Evolutionary conservation across 441 rosid species (phyloP), one percentile per base, ranked within the genome.

Genomic region (Kokia cookei): DNA sequence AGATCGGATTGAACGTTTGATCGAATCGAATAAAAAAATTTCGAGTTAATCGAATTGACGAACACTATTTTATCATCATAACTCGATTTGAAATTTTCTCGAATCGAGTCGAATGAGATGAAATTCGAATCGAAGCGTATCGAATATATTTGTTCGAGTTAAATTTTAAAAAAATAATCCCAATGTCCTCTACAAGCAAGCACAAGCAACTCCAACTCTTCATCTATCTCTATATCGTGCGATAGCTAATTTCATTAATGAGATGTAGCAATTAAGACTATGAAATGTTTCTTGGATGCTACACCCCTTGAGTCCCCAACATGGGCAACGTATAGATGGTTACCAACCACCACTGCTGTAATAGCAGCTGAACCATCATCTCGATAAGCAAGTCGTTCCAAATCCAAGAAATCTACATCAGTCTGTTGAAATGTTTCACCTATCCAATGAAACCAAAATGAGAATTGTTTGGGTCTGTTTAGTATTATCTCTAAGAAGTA

Each of bases 331-430:
- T 88, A 96, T 9, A 93, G 84, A 88, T 93, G 99, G 79, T 84
- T 86, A 76, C 95, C 97, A 42, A 96, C 91, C 81, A 96, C 81
- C 50, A 91, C 91, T 47, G 97, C 99, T 67, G 97, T 86, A 29
- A 97, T 93, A 84, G 98, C 99, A 71, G 99, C 93, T 63, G 99
- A 96, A 77, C 98, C 99, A 86, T 96, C 99, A 76, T 96, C 99
- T 73, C 99, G 79, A 72, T 80, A 92, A 14, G 85, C 81, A 77
- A 90, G 96, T 77, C 86, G 90, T 84, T 92, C 98, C 17, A 92
- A 90, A 50, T 86, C 90, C 72, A 93, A 84, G 78, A 96, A 93
- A 74, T 87, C 93, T 37, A 42, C 87, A 77, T 96, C 99, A 60
- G 96, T 96, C 83, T 88, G 93, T 81, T 86, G 84, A 83, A 90